These are phyloP conservation scores for Mrakia hoshinonis DNA, from an alignment of 768 basidiomycete species.

Conservation along the genomic window DNA sequence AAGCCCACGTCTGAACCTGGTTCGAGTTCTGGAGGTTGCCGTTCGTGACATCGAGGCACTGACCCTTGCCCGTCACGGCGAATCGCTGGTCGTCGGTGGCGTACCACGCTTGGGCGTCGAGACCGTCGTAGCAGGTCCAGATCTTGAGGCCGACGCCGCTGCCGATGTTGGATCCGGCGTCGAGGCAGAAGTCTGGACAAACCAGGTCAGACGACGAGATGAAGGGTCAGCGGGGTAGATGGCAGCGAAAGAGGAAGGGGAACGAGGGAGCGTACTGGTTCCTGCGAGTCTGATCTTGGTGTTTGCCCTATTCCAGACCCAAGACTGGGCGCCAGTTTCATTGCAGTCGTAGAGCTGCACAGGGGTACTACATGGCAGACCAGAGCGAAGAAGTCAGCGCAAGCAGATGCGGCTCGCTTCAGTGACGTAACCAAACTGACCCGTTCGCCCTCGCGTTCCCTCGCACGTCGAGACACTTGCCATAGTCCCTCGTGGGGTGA, in stretches of 20 bases:
- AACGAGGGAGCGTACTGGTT: background rate
- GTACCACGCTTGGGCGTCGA: background rate
- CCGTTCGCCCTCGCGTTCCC: background rate
- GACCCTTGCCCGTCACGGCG: background rate
- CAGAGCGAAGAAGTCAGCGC: background rate
- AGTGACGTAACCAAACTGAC: background rate
- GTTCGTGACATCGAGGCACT: constrained; percentile 7
- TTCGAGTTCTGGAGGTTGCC: background rate
- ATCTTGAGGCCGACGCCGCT: background rate
- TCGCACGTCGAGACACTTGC: background rate
- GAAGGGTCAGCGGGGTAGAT: background rate
- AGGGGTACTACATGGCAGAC: background rate
- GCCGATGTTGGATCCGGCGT: background rate
- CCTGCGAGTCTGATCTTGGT: constrained; percentile 8
- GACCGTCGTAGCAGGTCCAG: constrained; percentile 13
- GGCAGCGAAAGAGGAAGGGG: background rate
- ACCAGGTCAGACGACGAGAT: background rate
- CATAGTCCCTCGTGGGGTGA: background rate
- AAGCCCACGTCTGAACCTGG: background rate
- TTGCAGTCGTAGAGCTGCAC: constrained; percentile 16
- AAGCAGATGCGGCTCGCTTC: too few relatives aligned
- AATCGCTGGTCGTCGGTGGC: background rate
- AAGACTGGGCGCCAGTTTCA: background rate
- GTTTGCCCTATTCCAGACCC: constrained; percentile 3
- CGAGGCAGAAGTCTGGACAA: constrained; percentile 1